These are phyloP conservation scores for Ramalina intermedia DNA, from an alignment of 495 filamentous ascomycete species.

Conservation along the genomic window DNA sequence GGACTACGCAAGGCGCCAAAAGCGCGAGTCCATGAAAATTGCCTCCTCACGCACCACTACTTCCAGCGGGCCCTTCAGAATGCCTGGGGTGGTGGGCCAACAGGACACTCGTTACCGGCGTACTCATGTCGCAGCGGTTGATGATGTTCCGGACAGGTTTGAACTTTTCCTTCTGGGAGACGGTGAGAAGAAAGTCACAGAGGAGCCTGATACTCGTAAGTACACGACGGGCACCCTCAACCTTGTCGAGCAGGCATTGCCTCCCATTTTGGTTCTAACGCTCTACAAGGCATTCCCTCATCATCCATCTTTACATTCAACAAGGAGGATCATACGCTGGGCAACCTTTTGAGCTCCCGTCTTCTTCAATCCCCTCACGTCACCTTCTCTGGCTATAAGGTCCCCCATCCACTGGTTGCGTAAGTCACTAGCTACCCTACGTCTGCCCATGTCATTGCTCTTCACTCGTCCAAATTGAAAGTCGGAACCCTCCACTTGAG, in stretches of 20 bases:
- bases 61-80: too few relatives aligned
- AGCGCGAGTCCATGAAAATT: too few relatives aligned
- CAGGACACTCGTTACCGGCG: neutral
- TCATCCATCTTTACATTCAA: conserved; percentile 79
- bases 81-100: too few relatives aligned
- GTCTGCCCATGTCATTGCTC: neutral
- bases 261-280: neutral
- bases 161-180: conserved; percentile 77
- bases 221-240: neutral
- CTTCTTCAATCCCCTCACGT: conserved; percentile 69
- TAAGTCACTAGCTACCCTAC: conserved; percentile 21
- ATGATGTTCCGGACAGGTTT: conserved; percentile 42
- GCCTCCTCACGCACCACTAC: too few relatives aligned
- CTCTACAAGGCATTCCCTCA: conserved; percentile 55
- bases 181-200: conserved; percentile 84
- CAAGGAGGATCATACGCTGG: conserved; percentile 95
- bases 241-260: conserved; percentile 8
- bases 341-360: conserved; percentile 69
- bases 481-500: neutral
- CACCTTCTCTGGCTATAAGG: conserved; percentile 73
- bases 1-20: too few relatives aligned
- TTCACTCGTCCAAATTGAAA: neutral
- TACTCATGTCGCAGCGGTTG: conserved; percentile 1
- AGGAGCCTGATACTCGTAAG: conserved; percentile 75
- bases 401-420: conserved; percentile 23